Evolutionary conservation across 441 rosid species (phyloP).

Genomic region (Gossypium davidsonii): DNA sequence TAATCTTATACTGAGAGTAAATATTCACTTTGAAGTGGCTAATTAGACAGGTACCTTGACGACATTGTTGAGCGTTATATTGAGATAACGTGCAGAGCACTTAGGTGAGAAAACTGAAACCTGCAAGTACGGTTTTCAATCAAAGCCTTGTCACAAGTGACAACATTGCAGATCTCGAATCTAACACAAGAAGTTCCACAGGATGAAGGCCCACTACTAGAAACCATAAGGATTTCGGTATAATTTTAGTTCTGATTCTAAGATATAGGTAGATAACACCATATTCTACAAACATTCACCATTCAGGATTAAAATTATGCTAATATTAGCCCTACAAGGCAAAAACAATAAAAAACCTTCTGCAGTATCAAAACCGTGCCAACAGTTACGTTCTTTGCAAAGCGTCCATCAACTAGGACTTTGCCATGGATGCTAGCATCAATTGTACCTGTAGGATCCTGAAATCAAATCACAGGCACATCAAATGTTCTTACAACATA

Average conservation of each 20-base stretch:
- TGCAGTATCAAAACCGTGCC: constrained; percentile 67
- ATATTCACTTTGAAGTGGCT: background rate
- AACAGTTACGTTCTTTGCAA: constrained; percentile 53
- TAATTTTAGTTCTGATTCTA: background rate
- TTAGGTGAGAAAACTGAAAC: constrained; percentile 69
- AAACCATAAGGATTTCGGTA: background rate
- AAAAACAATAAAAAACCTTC: constrained; percentile 41
- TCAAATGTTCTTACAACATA: background rate
- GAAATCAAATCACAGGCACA: constrained; percentile 18
- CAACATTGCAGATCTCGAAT: background rate
- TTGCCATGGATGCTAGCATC: constrained; percentile 63
- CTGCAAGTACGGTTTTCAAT: constrained; percentile 36
- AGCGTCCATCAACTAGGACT: constrained; percentile 47
- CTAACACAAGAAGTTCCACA: background rate
- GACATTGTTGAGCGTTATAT: constrained; percentile 64
- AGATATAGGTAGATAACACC: background rate
- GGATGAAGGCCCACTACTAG: background rate
- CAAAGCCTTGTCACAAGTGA: constrained; percentile 9
- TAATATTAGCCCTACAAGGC: background rate
- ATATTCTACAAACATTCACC: background rate
- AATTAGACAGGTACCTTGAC: constrained; percentile 46
- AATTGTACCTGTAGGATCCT: constrained; percentile 80
- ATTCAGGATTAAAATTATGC: background rate
- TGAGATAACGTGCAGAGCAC: constrained; percentile 46
- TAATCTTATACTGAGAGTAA: background rate